Conservation (phyloP, 1,284 basidiomycete genomes). For the Boletus sp. region DNA sequence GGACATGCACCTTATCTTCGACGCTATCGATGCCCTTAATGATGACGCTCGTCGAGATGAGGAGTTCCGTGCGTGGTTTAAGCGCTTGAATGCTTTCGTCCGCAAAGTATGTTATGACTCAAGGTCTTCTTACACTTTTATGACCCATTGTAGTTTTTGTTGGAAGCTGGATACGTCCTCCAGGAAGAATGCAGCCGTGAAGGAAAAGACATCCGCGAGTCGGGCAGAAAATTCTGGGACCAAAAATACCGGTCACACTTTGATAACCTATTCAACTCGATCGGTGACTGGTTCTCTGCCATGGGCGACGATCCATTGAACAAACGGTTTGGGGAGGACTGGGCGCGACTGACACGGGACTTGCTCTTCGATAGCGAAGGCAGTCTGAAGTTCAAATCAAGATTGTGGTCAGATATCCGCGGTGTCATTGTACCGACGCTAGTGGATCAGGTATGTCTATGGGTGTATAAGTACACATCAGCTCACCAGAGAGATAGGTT, state of each 20-base stretch:
- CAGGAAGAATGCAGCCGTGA: conserved; percentile 74
- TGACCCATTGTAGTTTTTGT: conserved; percentile 54
- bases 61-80: conserved; percentile 82
- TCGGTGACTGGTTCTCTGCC: conserved; percentile 79
- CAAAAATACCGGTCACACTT: conserved; percentile 87
- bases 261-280: conserved; percentile 75
- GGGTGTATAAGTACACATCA: too few relatives aligned
- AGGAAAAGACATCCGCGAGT: conserved; percentile 64
- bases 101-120: conserved; percentile 54
- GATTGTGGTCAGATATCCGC: conserved; percentile 87
- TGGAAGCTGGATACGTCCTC: conserved; percentile 90
- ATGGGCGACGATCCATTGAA: conserved; percentile 88
- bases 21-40: conserved; percentile 76
- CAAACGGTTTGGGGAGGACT: conserved; percentile 79
- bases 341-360: conserved; percentile 83
- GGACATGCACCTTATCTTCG: conserved; percentile 68
- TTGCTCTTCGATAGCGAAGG: conserved; percentile 80
- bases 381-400: conserved; percentile 87
- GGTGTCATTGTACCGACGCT: conserved; percentile 82
- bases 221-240: conserved; percentile 79
- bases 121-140: neutral
- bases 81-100: conserved; percentile 63
- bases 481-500: conserved; percentile 48
- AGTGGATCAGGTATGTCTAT: conserved; percentile 60
- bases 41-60: conserved; percentile 78